Evolutionary conservation across 495 filamentous ascomycete species (phyloP).

Genomic region (Hyaloscypha variabilis): DNA sequence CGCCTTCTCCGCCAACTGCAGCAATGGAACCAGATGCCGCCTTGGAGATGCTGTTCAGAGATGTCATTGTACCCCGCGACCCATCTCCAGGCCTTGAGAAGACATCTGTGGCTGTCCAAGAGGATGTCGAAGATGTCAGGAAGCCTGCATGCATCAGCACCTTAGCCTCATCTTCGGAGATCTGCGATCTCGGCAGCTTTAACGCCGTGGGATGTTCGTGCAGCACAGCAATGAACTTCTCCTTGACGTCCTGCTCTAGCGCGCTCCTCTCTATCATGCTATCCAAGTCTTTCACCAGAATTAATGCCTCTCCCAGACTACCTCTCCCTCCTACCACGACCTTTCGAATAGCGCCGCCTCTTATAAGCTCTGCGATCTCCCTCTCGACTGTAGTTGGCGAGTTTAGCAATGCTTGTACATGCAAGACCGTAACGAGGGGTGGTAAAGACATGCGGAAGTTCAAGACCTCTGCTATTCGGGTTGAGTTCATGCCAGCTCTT

Average conservation of each 20-base stretch:
- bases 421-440: slow-evolving; percentile 68
- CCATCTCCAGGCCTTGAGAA: slow-evolving; percentile 58
- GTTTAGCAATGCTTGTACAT: slow-evolving; percentile 68
- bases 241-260: slow-evolving; percentile 55
- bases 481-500: slow-evolving; percentile 73
- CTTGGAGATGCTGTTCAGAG: slow-evolving; percentile 54
- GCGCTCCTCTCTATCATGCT: slow-evolving; percentile 46
- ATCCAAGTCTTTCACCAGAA: slow-evolving; percentile 67
- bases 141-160: slow-evolving; percentile 73
- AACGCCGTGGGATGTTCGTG: slow-evolving; percentile 54
- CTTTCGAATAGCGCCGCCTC: slow-evolving; percentile 61
- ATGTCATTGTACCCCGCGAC: slow-evolving; percentile 45
- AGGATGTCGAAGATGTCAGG: slow-evolving; percentile 57
- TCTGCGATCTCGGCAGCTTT: slow-evolving; percentile 47
- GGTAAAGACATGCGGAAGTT: slow-evolving; percentile 69
- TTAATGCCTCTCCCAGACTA: slow-evolving; percentile 69
- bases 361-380: slow-evolving; percentile 67
- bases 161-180: slow-evolving; percentile 54
- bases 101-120: slow-evolving; percentile 47
- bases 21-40: slow-evolving; percentile 64
- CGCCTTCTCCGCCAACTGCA: slow-evolving; percentile 62
- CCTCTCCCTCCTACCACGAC: slow-evolving; percentile 69
- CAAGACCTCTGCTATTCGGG: slow-evolving; percentile 69
- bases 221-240: slow-evolving; percentile 60
- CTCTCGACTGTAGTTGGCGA: slow-evolving; percentile 73